Conservation (phyloP, 1,284 basidiomycete genomes). For the Porogramme epimiltina region DNA sequence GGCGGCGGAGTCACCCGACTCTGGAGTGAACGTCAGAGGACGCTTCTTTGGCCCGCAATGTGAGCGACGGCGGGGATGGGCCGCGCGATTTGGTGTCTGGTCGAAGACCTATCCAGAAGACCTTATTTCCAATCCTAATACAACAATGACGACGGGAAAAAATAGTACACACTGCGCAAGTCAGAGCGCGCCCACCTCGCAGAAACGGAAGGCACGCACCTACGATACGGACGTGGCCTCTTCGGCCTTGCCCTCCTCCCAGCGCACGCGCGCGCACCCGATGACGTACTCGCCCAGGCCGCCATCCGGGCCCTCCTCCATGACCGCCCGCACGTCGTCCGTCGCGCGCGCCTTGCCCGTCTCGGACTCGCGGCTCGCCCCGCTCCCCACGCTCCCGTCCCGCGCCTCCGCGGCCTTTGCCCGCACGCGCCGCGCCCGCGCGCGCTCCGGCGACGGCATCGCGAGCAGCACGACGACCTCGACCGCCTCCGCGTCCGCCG, state of each 20-base stretch:
- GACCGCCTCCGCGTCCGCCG: slow-evolving; percentile 13
- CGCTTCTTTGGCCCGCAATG: too few species aligned
- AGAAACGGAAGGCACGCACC: too few species aligned
- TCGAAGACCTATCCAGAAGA: too few species aligned
- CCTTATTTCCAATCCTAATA: too few species aligned
- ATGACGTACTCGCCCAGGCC: slow-evolving; percentile 23
- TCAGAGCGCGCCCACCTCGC: too few species aligned
- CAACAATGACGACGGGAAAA: too few species aligned
- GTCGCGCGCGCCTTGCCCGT: slow-evolving; percentile 1
- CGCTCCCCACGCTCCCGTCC: not conserved
- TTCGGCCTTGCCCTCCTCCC: slow-evolving; percentile 15
- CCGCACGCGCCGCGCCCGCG: slow-evolving; percentile 1
- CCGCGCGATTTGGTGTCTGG: too few species aligned
- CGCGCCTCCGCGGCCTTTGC: slow-evolving; percentile 4
- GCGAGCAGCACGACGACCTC: slow-evolving; percentile 29
- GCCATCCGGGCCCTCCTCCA: slow-evolving; percentile 5
- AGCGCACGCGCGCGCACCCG: slow-evolving; percentile 26
- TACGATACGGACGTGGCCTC: not conserved
- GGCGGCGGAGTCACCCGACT: too few species aligned
- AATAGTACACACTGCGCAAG: too few species aligned
- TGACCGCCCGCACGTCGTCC: slow-evolving; percentile 2
- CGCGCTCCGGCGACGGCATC: slow-evolving; percentile 28
- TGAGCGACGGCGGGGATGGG: too few species aligned
- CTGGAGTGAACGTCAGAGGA: too few species aligned
- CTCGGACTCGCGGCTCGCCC: not conserved